Evolutionary conservation across 306 rosid species (phyloP).

Genomic region (Pachyrhizus erosus): DNA sequence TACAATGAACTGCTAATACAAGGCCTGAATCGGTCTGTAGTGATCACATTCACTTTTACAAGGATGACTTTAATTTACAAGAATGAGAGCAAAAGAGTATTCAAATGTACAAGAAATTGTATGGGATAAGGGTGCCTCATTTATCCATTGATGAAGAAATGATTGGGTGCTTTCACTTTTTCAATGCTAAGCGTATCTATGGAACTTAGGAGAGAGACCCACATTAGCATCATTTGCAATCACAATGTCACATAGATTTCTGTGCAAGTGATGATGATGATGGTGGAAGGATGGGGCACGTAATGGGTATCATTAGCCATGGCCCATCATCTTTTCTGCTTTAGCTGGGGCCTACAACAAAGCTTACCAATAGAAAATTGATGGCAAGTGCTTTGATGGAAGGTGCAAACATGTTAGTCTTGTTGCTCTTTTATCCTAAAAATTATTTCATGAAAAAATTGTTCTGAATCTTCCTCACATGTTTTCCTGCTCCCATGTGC

Average conservation of each 20-base stretch:
- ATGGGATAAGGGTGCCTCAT: conserved; percentile 42
- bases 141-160: conserved; percentile 56
- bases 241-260: neutral
- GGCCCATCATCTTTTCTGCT: neutral
- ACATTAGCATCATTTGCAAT: neutral
- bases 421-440: neutral
- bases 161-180: conserved; percentile 58
- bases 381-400: neutral
- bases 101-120: neutral
- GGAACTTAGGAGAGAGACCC: conserved; percentile 34
- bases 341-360: neutral
- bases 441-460: neutral
- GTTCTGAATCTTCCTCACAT: neutral
- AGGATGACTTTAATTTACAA: too few relatives aligned
- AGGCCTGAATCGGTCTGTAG: neutral
- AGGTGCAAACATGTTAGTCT: neutral
- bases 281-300: conserved; percentile 20
- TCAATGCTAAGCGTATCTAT: conserved; percentile 45
- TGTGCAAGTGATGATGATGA: conserved; percentile 22
- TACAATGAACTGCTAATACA: neutral
- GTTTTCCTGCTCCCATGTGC: conserved; percentile 19
- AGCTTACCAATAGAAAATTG: neutral
- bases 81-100: neutral
- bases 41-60: neutral
- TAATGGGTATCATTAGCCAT: conserved; percentile 5